Conservation (phyloP, 345 rosid genomes). For the Gossypium mustelinum region DNA sequence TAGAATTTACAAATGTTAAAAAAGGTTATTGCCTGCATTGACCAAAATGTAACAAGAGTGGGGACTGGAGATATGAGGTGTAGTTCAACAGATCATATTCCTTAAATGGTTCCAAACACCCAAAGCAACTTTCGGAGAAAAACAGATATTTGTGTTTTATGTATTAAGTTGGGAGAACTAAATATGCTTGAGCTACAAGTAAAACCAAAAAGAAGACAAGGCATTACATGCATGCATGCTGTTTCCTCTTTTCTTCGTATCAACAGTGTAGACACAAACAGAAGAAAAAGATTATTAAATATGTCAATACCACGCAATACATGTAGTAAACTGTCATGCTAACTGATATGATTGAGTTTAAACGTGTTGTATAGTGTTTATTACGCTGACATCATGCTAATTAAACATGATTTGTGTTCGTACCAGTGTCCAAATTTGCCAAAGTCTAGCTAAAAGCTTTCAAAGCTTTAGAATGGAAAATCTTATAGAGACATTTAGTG, state of each 20-base stretch:
- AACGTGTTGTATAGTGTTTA: no score
- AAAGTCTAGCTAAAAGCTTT: neutral
- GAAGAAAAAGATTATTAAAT: no score
- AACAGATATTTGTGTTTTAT: neutral
- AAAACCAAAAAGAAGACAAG: neutral
- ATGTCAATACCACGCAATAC: no score
- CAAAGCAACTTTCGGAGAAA: neutral
- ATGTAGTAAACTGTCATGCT: no score
- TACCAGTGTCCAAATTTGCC: no score
- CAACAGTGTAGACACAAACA: no score
- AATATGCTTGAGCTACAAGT: neutral
- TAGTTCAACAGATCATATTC: neutral
- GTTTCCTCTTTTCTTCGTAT: no score
- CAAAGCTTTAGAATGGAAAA: neutral
- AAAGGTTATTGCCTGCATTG: neutral
- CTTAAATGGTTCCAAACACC: neutral
- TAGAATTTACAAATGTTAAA: neutral
- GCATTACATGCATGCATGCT: no score
- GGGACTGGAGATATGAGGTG: neutral
- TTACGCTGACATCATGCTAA: no score
- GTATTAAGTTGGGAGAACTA: neutral
- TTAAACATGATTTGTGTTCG: no score
- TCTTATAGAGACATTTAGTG: neutral
- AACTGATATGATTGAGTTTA: no score
- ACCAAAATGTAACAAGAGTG: neutral